Conservation (phyloP, 2,329 filamentous ascomycete genomes). For the Cladophialophora carrionii region DNA sequence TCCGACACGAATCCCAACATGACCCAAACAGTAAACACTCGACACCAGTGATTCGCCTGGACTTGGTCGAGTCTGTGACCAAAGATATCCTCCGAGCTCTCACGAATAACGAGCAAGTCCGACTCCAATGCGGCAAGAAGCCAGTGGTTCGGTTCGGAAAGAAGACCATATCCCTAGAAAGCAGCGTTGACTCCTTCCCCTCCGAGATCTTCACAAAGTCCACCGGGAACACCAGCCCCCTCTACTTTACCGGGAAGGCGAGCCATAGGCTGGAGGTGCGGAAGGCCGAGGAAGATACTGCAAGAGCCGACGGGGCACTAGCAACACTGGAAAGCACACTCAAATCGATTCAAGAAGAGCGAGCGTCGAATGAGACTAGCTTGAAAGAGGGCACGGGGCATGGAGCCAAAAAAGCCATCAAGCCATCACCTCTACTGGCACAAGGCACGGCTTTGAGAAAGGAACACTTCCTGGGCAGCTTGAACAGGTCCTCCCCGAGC, state of each 20-base stretch:
- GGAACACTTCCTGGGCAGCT: constrained; percentile 46
- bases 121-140: constrained; percentile 53
- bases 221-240: constrained; percentile 48
- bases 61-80: constrained; percentile 50
- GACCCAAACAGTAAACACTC: constrained; percentile 36
- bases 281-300: constrained; percentile 58
- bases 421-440: constrained; percentile 40
- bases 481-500: constrained; percentile 47
- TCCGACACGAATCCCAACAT: constrained; percentile 20
- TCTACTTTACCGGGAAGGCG: constrained; percentile 61
- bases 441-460: constrained; percentile 42
- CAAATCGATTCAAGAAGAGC: constrained; percentile 62
- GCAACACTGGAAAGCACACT: constrained; percentile 63
- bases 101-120: constrained; percentile 49
- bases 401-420: constrained; percentile 30
- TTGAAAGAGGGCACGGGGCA: constrained; percentile 46
- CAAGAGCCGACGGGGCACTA: constrained; percentile 62
- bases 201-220: constrained; percentile 61
- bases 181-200: constrained; percentile 57
- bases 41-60: constrained; percentile 53
- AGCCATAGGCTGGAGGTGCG: constrained; percentile 61
- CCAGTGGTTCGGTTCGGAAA: constrained; percentile 62
- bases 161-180: constrained; percentile 59
- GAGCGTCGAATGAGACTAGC: constrained; percentile 61
- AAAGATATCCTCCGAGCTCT: constrained; percentile 52